Evolutionary conservation across 441 rosid genomes (phyloP).

Genomic region (Mallotus japonicus): DNA sequence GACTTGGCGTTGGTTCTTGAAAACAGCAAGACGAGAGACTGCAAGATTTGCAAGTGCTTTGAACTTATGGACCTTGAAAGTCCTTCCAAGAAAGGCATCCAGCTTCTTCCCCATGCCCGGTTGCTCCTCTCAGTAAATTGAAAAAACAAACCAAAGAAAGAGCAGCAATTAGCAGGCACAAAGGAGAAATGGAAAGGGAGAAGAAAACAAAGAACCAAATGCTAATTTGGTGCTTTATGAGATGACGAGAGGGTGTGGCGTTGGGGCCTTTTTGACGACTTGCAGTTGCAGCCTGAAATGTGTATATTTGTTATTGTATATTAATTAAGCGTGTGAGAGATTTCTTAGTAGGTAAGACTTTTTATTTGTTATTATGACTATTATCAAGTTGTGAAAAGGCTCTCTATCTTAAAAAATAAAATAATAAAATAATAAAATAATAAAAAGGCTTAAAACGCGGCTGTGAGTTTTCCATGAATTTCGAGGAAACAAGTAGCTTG

Average conservation of each 20-base stretch:
- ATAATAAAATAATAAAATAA: no score
- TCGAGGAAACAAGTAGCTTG: no score
- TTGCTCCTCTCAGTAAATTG: neutral
- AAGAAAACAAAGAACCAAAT: conserved; percentile 23
- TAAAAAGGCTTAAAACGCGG: neutral
- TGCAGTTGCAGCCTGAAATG: no score
- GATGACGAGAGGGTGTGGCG: conserved; percentile 23
- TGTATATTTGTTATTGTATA: neutral
- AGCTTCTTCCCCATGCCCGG: conserved; percentile 72
- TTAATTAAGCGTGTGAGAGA: neutral
- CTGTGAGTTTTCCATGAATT: neutral
- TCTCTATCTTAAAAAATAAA: neutral
- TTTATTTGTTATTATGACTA: no score
- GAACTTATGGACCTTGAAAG: conserved; percentile 59
- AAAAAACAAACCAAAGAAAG: neutral
- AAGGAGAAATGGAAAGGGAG: neutral
- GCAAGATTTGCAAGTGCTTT: conserved; percentile 56
- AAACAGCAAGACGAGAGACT: conserved; percentile 62
- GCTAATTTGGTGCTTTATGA: conserved; percentile 18
- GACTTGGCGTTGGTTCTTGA: conserved; percentile 70
- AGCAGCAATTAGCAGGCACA: no score
- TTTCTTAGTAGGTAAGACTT: conserved; percentile 22
- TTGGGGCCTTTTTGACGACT: neutral
- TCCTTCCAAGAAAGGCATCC: conserved; percentile 66
- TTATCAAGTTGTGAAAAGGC: neutral